phyloP scores from a whole-genome alignment of 352 stramenopile genomes.

The Pythium brachiatum region DNA sequence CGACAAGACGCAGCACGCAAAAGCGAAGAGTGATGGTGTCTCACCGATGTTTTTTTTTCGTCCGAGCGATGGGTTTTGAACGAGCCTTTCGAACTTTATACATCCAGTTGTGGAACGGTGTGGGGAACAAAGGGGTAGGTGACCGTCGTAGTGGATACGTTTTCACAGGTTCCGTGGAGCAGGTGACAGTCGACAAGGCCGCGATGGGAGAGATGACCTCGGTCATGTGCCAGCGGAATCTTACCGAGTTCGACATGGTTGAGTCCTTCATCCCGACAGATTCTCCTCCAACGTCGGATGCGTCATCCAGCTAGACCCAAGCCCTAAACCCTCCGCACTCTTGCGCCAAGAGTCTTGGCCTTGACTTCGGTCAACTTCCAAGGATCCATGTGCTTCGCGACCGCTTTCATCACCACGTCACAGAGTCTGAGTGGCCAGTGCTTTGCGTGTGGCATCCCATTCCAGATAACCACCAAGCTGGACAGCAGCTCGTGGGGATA shows the following conservation, averaged over 20 bases:
- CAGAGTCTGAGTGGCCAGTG: constrained; percentile 20
- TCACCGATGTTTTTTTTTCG: constrained; percentile 3
- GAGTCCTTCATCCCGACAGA: constrained; percentile 9
- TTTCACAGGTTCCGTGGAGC: constrained; percentile 1
- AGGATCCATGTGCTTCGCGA: constrained; percentile 12
- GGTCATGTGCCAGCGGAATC: neutral
- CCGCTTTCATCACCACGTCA: constrained; percentile 18
- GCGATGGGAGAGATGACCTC: constrained; percentile 17
- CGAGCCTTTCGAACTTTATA: constrained; percentile 7
- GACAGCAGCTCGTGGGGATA: too few species aligned
- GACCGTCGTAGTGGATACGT: neutral
- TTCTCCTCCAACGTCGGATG: constrained; percentile 12
- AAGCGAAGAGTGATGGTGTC: constrained; percentile 14
- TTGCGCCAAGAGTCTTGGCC: neutral
- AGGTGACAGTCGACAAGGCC: neutral
- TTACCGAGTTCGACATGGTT: constrained; percentile 13
- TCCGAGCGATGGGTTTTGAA: constrained; percentile 4
- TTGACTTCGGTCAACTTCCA: constrained; percentile 10
- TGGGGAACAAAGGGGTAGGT: neutral
- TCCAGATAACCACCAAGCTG: too few species aligned
- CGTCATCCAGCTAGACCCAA: constrained; percentile 13
- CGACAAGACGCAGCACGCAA: constrained; percentile 5
- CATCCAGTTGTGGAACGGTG: constrained; percentile 2
- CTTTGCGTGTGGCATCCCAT: too few species aligned
- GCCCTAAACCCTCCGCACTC: neutral